Evolutionary conservation across 192 early-diverging fungal species (phyloP), one percentile per base, ranked within the genome.

Genomic region (Rhizophagus sp.): DNA sequence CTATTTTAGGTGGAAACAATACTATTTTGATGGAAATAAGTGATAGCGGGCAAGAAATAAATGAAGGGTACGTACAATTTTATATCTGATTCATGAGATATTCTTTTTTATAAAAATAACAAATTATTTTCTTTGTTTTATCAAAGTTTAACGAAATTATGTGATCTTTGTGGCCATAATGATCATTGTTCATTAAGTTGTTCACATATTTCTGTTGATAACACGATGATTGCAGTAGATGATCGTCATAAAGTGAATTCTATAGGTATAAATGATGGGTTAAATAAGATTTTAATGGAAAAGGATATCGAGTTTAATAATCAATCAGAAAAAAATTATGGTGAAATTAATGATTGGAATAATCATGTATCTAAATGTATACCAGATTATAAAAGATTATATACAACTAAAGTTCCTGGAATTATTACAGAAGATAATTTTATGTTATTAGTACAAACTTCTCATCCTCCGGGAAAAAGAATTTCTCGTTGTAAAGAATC

Each of bases 371-470:
- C 30, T 30, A 30, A 36, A 10, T 15, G 22, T 33, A 7, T 67
- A 13, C 69, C 69, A 24, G 27, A n/a, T n/a, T 39, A 30, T 44
- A 30, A 71, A 19, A 71, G 4, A 39, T 71, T 71, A 41, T 9
- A 33, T 1, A 71, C 69, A 7, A 19, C 69, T 39, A 39, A 39
- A 33, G 39, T 41, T 71, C 39, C 69, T 36, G 69, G 69, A 24
- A 39, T 71, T 41, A 41, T 71, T 36, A 30, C 69, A 22, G 69
- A 71, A 22, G 69, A 71, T 41, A 71, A 71, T 71, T 71, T 71
- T 41, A 71, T 39, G 27, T 39, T 71, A n/a, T 33, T 71, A 39
- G 69, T 71, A 12, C 27, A 71, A 7, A 71, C 69, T n/a, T 71
- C 69, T n/a, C 69, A 71, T 44, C 69, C 69, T 39, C 17, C 15